These are phyloP conservation scores for Vigna unguiculata DNA, from an alignment of 306 rosid species.

Conservation along the genomic window DNA sequence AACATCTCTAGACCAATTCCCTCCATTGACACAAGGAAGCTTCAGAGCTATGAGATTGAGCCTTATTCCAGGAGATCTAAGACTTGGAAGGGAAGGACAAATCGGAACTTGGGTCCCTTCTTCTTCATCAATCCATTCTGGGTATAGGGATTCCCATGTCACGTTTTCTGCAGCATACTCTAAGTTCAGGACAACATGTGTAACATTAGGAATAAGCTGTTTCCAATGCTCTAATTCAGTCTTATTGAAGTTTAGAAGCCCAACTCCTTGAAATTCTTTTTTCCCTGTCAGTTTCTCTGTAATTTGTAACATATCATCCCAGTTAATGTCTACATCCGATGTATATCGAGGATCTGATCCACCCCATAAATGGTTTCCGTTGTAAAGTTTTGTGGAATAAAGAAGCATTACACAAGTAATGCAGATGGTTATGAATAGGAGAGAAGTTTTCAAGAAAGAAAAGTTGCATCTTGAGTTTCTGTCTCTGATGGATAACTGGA, in stretches of 20 bases:
- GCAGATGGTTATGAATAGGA: constrained; percentile 4
- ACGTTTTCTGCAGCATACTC: constrained; percentile 19
- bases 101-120: not conserved
- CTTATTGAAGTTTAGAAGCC: constrained; percentile 14
- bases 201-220: not conserved
- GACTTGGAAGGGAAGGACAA: constrained; percentile 21
- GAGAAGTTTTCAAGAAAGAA: constrained; percentile 14
- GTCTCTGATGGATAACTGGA: constrained; percentile 2
- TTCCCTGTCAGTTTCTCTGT: not conserved
- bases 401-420: not conserved
- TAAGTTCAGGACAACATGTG: not conserved
- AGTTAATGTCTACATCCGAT: not conserved
- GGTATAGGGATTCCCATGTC: constrained; percentile 29
- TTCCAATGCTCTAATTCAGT: not conserved
- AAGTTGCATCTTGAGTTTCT: constrained; percentile 20
- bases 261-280: constrained; percentile 2
- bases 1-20: constrained; percentile 28
- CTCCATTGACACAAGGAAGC: constrained; percentile 9
- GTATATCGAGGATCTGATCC: constrained; percentile 3
- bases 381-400: not conserved
- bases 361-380: not conserved
- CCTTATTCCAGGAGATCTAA: constrained; percentile 25
- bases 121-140: constrained; percentile 32
- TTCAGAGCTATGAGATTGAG: constrained; percentile 23
- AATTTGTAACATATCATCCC: constrained; percentile 1